Evolutionary conservation across 2,329 filamentous ascomycete genomes (phyloP), one percentile per base, ranked within the genome.

Genomic region (Decorospora gaudefroyi): DNA sequence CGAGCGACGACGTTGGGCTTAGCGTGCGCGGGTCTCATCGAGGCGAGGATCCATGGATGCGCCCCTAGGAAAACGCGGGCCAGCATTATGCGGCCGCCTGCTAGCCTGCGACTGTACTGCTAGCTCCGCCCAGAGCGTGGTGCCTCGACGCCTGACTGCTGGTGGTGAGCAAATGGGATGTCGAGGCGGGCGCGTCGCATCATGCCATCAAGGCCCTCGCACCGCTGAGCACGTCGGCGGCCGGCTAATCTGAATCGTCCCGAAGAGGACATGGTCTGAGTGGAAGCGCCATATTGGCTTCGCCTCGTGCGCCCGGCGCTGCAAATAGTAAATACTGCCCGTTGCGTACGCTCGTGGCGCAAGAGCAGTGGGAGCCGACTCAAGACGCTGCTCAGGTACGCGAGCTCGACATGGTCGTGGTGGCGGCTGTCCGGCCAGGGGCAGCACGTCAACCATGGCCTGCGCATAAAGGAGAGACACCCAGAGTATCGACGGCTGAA

Each of bases 391-490:
- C 48, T 62, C 61, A 66, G 65, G 63, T 68, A 69, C 65, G 57
- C 64, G 57, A 59, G 51, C n/a, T n/a, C n/a, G n/a, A n/a, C n/a
- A n/a, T n/a, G n/a, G n/a, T n/a, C n/a, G 38, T 51, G 48, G 49
- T 63, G 56, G 53, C 60, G 46, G 60, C 57, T 48, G 41, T 59
- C 53, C 53, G 46, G 42, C 39, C 51, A 44, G 52, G 53, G 46
- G 40, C 46, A 54, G 55, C 23, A 49, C 35, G 51, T 61, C 63
- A 55, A 56, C 53, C 59, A 58, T 58, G 55, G 56, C 46, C 52
- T 46, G 46, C 61, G 66, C 65, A 69, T 67, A 65, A 68, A 65
- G 63, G 59, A 59, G 61, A 55, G 33, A 47, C 53, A 52, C n/a
- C n/a, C 41, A 53, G 54, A 52, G 45, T 51, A 44, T 48, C 54